phyloP scores from a whole-genome alignment of 2,329 filamentous ascomycete species.

The Xylariaceae sp. region DNA sequence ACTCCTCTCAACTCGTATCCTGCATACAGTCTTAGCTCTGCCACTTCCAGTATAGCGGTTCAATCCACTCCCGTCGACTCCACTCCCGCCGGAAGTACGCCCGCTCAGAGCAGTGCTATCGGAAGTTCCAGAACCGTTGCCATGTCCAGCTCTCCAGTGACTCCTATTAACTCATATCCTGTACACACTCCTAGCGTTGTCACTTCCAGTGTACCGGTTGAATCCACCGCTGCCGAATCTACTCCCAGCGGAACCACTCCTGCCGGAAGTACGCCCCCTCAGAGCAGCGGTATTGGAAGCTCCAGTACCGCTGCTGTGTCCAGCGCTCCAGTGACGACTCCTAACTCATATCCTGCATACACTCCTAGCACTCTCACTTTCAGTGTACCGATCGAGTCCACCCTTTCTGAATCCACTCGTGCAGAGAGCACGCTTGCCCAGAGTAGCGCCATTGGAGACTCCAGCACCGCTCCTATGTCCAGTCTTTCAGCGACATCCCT shows the following conservation, averaged over 20 bases:
- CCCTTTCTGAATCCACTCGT: not conserved
- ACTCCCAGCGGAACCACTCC: conserved; percentile 1
- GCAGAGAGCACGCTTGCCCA: conserved; percentile 3
- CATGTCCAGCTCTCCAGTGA: not conserved
- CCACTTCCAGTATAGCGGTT: not conserved
- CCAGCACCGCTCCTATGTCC: conserved; percentile 9
- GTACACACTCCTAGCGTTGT: not conserved
- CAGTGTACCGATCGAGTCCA: conserved; percentile 14
- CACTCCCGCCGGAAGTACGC: conserved; percentile 6
- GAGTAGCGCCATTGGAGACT: conserved; percentile 11
- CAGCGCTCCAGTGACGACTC: conserved; percentile 4
- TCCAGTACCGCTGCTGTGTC: conserved; percentile 13
- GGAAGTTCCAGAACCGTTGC: not conserved
- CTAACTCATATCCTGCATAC: conserved; percentile 15
- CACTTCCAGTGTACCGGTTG: not conserved
- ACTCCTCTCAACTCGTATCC: not conserved
- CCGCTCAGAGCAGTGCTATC: conserved; percentile 14
- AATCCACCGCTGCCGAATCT: not conserved
- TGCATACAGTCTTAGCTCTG: not conserved
- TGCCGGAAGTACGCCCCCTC: conserved; percentile 2
- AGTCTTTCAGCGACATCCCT: conserved; percentile 6
- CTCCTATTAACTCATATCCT: not conserved
- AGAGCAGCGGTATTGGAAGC: conserved; percentile 11
- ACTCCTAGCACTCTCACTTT: conserved; percentile 16
- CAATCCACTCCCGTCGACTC: conserved; percentile 6